Base-by-base conservation (phyloP, 2,329 filamentous ascomycete species). In the Fusarium sp. region DNA sequence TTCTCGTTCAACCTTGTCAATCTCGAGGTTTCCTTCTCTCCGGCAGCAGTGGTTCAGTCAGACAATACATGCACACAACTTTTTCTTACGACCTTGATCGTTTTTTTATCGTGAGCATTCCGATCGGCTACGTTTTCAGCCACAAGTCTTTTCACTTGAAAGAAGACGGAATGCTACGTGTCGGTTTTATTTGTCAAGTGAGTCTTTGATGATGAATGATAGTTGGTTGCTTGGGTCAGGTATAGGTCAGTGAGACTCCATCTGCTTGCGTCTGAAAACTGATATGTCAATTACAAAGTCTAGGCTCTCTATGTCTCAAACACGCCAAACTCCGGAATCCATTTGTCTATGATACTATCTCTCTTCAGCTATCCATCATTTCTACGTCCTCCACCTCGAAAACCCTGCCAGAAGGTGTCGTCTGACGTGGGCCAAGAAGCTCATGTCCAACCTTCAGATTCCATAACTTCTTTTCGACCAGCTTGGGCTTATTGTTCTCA, bases 21-120 rank as follows among this genome's bases (percentile, higher is more conserved):
- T 55, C 52, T 64, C 53, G 64, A 66, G 68, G 68, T 68, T 62
- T 69, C 58, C 56, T 69, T 68, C 56, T 70, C 66, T 68, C 64
- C 63, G 64, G 67, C 60, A 67, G 62, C 59, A 67, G 56, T 67
- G 67, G 67, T 70, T 64, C 65, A 70, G 63, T 70, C 65, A 70
- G 58, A 65, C 61, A 70, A 70, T 70, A 65, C 68, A 70, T 65
- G 41, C 54, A 59, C 28, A 50, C 58, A 65, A 48, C 60, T 55
- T 60, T 65, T 67, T 57, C 41, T 60, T 48, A 48, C 56, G 38
- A 50, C 31, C 6, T 58, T 43, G 24, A 22, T 46, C n/a, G 19
- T 58, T 35, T 59, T 51, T 38, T 61, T 31, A 8, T 15, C 25
- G 35, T 36, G 38, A 59, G 42, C 62, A 60, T 65, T 65, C 53